These are phyloP conservation scores for Leccinum variicolor DNA, from an alignment of 768 basidiomycete genomes.

Conservation along the genomic window DNA sequence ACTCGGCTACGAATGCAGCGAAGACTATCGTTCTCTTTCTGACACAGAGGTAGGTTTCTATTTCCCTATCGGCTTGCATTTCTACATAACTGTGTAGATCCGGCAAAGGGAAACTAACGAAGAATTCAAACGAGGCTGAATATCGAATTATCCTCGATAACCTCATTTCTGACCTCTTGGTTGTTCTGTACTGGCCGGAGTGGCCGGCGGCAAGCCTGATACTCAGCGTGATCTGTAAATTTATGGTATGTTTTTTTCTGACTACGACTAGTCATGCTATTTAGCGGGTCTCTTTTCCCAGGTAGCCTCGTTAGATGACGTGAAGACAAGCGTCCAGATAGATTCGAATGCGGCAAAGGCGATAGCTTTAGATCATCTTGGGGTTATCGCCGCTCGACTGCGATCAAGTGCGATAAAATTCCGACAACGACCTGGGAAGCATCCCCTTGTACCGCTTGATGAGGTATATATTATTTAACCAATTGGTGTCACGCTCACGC, in stretches of 20 bases:
- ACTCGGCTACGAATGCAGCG: slow-evolving; percentile 81
- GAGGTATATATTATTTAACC: slow-evolving; percentile 46
- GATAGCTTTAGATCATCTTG: slow-evolving; percentile 90
- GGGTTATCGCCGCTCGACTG: slow-evolving; percentile 84
- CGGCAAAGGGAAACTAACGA: slow-evolving; percentile 83
- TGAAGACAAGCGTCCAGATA: slow-evolving; percentile 56
- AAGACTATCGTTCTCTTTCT: slow-evolving; percentile 79
- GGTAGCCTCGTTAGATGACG: slow-evolving; percentile 82
- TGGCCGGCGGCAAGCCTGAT: slow-evolving; percentile 93
- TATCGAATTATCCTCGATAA: slow-evolving; percentile 92
- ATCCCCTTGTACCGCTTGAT: slow-evolving; percentile 56
- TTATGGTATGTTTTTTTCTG: slow-evolving; percentile 59
- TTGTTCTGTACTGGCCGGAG: slow-evolving; percentile 91
- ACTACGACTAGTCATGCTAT: not conserved
- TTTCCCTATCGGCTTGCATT: not conserved
- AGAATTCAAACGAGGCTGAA: slow-evolving; percentile 91
- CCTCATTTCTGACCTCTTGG: slow-evolving; percentile 81
- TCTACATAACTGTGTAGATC: slow-evolving; percentile 44
- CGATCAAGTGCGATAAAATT: slow-evolving; percentile 51
- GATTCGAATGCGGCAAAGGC: slow-evolving; percentile 87
- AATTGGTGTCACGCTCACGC: not conserved
- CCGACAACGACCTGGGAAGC: slow-evolving; percentile 32
- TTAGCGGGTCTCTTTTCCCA: slow-evolving; percentile 25
- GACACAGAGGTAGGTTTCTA: slow-evolving; percentile 51
- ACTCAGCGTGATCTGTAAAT: slow-evolving; percentile 74